These are phyloP conservation scores for Oryza meridionalis DNA, from an alignment of 176 grass and related monocot species.

Conservation along the genomic window DNA sequence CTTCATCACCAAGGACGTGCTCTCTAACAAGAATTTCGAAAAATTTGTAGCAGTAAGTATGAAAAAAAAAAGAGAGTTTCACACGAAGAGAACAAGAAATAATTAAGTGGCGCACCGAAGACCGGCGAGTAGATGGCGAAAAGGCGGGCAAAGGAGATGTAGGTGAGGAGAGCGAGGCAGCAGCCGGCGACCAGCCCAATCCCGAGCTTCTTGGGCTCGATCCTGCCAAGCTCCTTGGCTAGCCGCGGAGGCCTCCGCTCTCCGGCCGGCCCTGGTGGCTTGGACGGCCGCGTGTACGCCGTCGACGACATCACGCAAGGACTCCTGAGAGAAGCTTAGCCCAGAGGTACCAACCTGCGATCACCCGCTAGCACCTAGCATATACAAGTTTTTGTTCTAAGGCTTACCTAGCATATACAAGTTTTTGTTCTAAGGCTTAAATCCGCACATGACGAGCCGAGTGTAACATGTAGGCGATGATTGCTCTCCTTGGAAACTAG, in stretches of 20 bases:
- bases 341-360: background rate
- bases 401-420: background rate
- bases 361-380: background rate
- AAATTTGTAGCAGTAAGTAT: background rate
- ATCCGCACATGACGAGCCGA: constrained; percentile 8
- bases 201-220: constrained; percentile 62
- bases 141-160: constrained; percentile 52
- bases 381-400: too few relatives aligned
- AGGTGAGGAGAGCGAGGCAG: constrained; percentile 55
- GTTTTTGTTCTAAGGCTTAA: background rate
- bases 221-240: constrained; percentile 56
- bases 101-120: constrained; percentile 32
- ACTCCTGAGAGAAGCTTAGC: background rate
- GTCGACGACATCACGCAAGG: constrained; percentile 50
- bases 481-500: constrained; percentile 20
- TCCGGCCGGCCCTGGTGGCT: constrained; percentile 41
- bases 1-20: constrained; percentile 48
- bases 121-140: constrained; percentile 63
- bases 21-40: constrained; percentile 24
- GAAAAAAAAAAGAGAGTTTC: background rate
- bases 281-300: constrained; percentile 50
- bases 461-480: constrained; percentile 40
- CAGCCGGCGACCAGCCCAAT: constrained; percentile 56
- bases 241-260: constrained; percentile 47
- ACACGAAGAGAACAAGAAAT: background rate